A percentile compares a stretch with the other conserved stretches of the same genome.
These are phyloP conservation scores for Monilinia fructigena DNA, from an alignment of 2,329 filamentous ascomycete species.

Conservation along the genomic window DNA sequence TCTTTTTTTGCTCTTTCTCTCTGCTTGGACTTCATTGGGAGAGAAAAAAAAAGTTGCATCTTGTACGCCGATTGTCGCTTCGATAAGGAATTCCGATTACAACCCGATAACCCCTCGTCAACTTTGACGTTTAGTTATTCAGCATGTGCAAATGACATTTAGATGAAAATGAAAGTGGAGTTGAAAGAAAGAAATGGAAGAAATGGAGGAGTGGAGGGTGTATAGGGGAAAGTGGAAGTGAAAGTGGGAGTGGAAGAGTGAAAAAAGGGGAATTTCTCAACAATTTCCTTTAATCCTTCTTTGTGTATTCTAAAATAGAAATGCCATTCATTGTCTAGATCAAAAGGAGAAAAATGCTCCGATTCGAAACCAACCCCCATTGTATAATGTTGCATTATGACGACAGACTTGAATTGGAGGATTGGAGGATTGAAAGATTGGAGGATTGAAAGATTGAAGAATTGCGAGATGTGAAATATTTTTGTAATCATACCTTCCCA, in stretches of 20 bases:
- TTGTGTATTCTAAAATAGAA: neutral
- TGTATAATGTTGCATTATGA: slow-evolving; percentile 3
- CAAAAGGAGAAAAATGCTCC: neutral
- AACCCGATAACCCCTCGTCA: slow-evolving; percentile 34
- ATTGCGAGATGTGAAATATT: slow-evolving; percentile 21
- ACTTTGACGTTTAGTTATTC: slow-evolving; percentile 30
- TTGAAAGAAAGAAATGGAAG: neutral
- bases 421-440: slow-evolving; percentile 17
- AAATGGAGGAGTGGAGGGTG: neutral
- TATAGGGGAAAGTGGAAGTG: neutral
- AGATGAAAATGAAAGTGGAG: slow-evolving; percentile 18
- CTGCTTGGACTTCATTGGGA: slow-evolving; percentile 21
- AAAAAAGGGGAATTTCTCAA: slow-evolving; percentile 1
- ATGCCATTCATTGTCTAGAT: neutral
- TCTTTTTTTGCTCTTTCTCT: slow-evolving; percentile 10
- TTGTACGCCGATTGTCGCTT: slow-evolving; percentile 34
- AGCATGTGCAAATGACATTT: slow-evolving; percentile 23
- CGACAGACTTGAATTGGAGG: neutral
- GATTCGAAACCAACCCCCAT: neutral
- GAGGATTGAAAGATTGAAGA: slow-evolving; percentile 18
- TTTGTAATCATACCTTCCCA: slow-evolving; percentile 39
- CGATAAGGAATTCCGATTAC: slow-evolving; percentile 34
- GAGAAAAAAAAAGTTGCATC: slow-evolving; percentile 15
- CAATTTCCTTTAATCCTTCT: slow-evolving; percentile 1
- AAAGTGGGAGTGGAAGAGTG: no score